Evolutionary conservation across 805 yeast species (phyloP), one percentile per base, ranked within the genome.

Genomic region (Blastobotrys peoriensis): DNA sequence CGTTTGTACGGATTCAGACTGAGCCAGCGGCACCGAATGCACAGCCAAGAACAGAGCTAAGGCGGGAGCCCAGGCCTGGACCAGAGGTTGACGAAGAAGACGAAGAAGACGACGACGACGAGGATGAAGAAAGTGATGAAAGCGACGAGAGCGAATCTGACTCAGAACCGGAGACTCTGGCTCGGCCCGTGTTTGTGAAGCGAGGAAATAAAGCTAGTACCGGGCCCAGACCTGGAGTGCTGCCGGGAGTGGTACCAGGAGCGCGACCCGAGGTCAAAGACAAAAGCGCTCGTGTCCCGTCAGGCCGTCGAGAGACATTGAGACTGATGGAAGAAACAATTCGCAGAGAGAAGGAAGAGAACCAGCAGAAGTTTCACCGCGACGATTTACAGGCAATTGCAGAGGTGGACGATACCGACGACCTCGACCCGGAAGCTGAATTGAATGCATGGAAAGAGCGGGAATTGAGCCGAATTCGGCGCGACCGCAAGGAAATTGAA

Each of bases 391-490:
- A 47, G 41, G 51, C 41, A 9, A 33, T 53, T 41, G 41, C 57
- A 2, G 68, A 54, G 0, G 55, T 75, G 0, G 84, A 80, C 51
- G 88, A 81, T 53, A 74, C 81, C 0, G 86, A 81, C 52, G 78
- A 72, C 28, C 33, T 74, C 3, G 79, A 79, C 45, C 78, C 81
- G 0, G 75, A 67, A 41, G 57, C 47, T 5, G 81, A 77, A 51
- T 50, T 53, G 19, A 56, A 52, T 3, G 65, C 58, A 2, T 74
- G 79, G 79, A 58, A 60, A 44, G 41, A 43, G 36, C 64, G 79
- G 1, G 76, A 74, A 44, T 53, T 49, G 35, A 48, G 44, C 10
- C 59, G 79, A 16, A 44, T 65, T 42, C 50, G 56, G 30, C 64
- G 79, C 9, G 78, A 74, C 39, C 48, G 64, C 9, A 56, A 57